Base-by-base conservation (phyloP, 108 stramenopile genomes). In the Epipyxis sp. region DNA sequence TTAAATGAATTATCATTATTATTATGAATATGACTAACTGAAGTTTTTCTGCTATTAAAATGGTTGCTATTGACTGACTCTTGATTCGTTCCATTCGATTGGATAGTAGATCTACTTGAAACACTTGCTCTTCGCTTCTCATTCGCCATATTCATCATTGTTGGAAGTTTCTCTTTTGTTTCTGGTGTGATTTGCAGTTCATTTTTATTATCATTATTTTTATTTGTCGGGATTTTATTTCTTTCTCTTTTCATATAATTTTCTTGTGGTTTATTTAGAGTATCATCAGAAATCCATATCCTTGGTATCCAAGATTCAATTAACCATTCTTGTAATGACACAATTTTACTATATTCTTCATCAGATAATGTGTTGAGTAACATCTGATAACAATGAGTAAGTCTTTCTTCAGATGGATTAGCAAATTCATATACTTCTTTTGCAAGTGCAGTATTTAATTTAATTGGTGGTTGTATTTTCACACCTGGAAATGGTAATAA, bases 271-370 rank as follows among this genome's bases (percentile, higher is more conserved):
- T 50, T 50, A 50, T 50, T 50, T 13, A 20, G 6, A 50, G 6
- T 20, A 50, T 50, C 46, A 6, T 50, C 61, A 13, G 35, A 65
- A 32, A 65, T 50, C 46, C 46, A 50, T 13, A 50, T 65, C 10
- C 61, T 16, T 37, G 61, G 61, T 32, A 65, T 32, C 61, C 61
- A 65, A 35, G 61, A 32, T 6, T 65, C 61, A 3, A 65, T 3
- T 10, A 65, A 32, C 61, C 61, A 65, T 32, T 65, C 34, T 32
- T 65, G 13, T 32, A 65, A 35, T 37, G 61, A 65, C 61, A 65
- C 61, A 10, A 65, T 32, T 25, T 65, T 65, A 6, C 6, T 25
- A 37, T 65, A 65, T 6, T 32, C 34, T 25, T 65, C 61, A 37
- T 29, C 34, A 37, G 61, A 32, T 35, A 65, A 37, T 6, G 30